Percentiles rank a stretch among this genome's conserved stretches.
These are phyloP conservation scores for Xenosphaeropsis pyriputrescens DNA, from an alignment of 2,329 filamentous ascomycete genomes.

Conservation along the genomic window DNA sequence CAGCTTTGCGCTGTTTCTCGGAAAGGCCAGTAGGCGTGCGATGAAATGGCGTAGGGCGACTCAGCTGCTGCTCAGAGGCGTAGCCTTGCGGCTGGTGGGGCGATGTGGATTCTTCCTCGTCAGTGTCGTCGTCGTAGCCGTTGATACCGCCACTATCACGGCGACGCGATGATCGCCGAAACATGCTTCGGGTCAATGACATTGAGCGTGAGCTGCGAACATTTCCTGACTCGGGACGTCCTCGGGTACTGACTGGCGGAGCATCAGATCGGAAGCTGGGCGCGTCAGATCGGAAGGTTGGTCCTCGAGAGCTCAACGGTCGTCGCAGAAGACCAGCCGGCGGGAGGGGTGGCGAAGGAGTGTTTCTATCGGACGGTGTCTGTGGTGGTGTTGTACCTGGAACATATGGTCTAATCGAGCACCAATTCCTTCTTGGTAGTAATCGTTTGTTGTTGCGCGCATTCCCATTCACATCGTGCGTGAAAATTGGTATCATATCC, in stretches of 20 bases:
- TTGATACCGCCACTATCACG: slow-evolving; percentile 39
- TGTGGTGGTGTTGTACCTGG: slow-evolving; percentile 64
- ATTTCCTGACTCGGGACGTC: slow-evolving; percentile 22
- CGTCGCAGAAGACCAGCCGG: slow-evolving; percentile 14
- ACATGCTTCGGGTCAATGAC: slow-evolving; percentile 40
- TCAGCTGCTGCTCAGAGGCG: slow-evolving; percentile 2
- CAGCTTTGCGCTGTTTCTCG: slow-evolving; percentile 40
- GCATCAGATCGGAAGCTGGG: not conserved
- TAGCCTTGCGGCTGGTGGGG: slow-evolving; percentile 5
- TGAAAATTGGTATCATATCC: slow-evolving; percentile 90
- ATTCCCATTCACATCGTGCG: slow-evolving; percentile 77
- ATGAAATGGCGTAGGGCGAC: slow-evolving; percentile 29
- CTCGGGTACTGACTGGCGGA: slow-evolving; percentile 12
- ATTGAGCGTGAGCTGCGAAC: slow-evolving; percentile 37
- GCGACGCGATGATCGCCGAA: slow-evolving; percentile 27
- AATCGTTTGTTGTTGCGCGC: slow-evolving; percentile 82
- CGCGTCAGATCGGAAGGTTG: slow-evolving; percentile 3
- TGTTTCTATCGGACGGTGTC: slow-evolving; percentile 28
- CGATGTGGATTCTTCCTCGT: slow-evolving; percentile 23
- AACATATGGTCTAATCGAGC: slow-evolving; percentile 72
- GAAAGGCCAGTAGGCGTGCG: slow-evolving; percentile 57
- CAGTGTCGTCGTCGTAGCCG: slow-evolving; percentile 31
- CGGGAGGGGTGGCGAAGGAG: slow-evolving; percentile 16
- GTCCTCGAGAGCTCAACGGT: slow-evolving; percentile 13
- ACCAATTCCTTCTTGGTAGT: slow-evolving; percentile 88